Evolutionary conservation across 495 filamentous ascomycete genomes (phyloP).

Genomic region (Xylaria acuta): DNA sequence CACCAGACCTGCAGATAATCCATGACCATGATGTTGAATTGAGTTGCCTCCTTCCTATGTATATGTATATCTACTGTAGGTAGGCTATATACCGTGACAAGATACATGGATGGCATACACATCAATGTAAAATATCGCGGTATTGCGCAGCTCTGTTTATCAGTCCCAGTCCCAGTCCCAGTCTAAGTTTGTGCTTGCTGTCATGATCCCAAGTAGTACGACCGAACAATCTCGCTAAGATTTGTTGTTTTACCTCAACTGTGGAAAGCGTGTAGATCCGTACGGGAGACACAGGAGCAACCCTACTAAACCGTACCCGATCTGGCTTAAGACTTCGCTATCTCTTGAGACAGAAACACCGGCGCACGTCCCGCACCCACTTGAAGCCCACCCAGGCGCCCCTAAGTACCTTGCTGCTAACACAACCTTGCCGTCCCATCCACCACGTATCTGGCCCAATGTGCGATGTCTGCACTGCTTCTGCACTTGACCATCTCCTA

Average conservation of each 20-base stretch:
- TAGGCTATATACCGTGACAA: background rate
- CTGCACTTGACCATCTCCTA: constrained; percentile 15
- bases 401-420: background rate
- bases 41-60: background rate
- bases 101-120: background rate
- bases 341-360: constrained; percentile 15
- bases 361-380: constrained; percentile 24
- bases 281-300: constrained; percentile 3
- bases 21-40: constrained; percentile 1
- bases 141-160: background rate
- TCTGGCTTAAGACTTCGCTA: constrained; percentile 17
- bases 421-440: background rate
- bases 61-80: too few relatives aligned
- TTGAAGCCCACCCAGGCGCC: constrained; percentile 9
- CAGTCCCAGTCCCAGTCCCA: background rate
- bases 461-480: background rate
- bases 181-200: background rate
- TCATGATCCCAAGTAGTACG: background rate
- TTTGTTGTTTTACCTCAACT: constrained; percentile 11
- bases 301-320: background rate
- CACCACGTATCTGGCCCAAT: constrained; percentile 5
- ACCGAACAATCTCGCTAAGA: constrained; percentile 1
- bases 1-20: constrained; percentile 3
- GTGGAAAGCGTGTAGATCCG: constrained; percentile 2
- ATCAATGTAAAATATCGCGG: background rate